Conservation (phyloP, 2,329 filamentous ascomycete genomes). For the Chaetomiaceae sp. region DNA sequence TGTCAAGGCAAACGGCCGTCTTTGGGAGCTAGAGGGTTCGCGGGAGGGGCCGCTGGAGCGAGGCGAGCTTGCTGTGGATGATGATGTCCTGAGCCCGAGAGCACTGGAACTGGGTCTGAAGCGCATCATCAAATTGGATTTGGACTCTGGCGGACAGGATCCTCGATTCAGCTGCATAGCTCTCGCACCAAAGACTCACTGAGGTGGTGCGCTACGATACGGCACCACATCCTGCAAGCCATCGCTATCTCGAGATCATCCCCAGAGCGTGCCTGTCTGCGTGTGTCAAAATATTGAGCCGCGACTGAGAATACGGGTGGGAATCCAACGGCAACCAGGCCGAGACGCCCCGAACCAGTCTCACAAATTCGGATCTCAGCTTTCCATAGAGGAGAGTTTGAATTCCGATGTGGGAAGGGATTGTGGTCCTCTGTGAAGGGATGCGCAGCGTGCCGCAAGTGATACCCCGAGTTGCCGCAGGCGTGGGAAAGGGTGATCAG, state of each 20-base stretch:
- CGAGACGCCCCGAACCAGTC: neutral
- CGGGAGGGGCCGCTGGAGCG: constrained; percentile 69
- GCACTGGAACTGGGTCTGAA: constrained; percentile 59
- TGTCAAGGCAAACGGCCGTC: constrained; percentile 58
- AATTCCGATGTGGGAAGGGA: neutral
- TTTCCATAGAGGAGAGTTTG: neutral
- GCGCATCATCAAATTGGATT: constrained; percentile 38
- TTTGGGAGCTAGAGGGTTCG: constrained; percentile 78
- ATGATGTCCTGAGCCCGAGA: constrained; percentile 61
- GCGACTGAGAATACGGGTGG: neutral
- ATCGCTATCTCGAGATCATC: no score
- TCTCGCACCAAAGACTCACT: constrained; percentile 28
- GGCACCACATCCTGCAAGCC: no score
- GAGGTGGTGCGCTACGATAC: neutral
- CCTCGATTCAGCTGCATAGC: constrained; percentile 38
- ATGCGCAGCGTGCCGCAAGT: neutral
- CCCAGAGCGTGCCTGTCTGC: no score
- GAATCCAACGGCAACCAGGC: neutral
- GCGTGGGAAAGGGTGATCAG: neutral
- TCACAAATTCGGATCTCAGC: no score
- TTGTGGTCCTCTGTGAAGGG: neutral
- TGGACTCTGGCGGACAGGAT: constrained; percentile 30
- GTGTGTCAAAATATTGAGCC: no score
- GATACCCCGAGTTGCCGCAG: neutral
- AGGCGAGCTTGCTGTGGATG: constrained; percentile 47